Evolutionary conservation across 73 alveolate genomes (phyloP), one percentile per base, ranked within the genome.

Genomic region (Paramecium biaurelia): DNA sequence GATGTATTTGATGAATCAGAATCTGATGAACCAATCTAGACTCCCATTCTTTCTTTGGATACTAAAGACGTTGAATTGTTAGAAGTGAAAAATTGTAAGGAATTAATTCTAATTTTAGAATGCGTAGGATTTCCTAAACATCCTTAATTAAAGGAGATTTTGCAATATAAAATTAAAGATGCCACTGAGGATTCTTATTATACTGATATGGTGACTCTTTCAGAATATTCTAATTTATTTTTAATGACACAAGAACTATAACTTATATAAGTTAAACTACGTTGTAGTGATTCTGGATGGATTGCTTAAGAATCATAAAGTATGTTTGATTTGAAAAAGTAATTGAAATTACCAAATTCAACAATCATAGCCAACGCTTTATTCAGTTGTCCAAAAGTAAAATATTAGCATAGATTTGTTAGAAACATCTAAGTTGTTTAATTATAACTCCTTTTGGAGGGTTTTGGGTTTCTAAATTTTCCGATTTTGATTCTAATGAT

Each of bases 121-220:
- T 74, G 87, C n/a, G 58, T 74, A 21, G 87, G 67, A 5, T 74
- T 74, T 37, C 87, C 87, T 10, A 74, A 74, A 35, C 87, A 74
- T 37, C 87, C 87, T 34, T 37, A 74, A 74, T 37, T 74, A 74
- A 37, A 28, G 7, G 87, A 74, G 58, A 21, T 74, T 9, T 34
- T 74, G 21, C 10, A 74, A 28, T 74, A 37, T 74, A 37, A 74
- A 74, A 28, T 74, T 4, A 21, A 26, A 30, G 45, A 63, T 63
- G 41, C 84, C 2, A 63, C 87, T 5, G 35, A 28, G 14, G 87
- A 74, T 34, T 37, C 37, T 10, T 63, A 63, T 63, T 63, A 30
- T 41, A 63, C 84, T 7, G 84, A 63, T 63, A 63, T 63, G 49
- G 49, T 63, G 49, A 63, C 84, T 2, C 15, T 63, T 1, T 32